These are phyloP conservation scores for Dissophora ornata DNA, from an alignment of 192 early-diverging fungal genomes.

Conservation along the genomic window DNA sequence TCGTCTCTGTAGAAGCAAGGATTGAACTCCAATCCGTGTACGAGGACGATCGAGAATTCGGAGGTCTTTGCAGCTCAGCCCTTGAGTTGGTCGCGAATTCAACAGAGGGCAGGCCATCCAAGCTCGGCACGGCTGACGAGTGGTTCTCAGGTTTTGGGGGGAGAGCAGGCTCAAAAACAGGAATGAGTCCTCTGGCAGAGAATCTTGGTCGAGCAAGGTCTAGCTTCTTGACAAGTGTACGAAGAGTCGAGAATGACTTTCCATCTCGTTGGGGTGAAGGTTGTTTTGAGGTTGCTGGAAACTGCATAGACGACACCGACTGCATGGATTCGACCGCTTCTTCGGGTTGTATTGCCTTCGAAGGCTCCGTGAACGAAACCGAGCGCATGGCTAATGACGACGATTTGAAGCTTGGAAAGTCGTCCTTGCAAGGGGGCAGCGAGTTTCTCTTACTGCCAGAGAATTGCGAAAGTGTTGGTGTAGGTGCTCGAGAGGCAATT, in stretches of 20 bases:
- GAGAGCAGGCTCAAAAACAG: constrained; percentile 16
- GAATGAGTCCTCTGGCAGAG: constrained; percentile 19
- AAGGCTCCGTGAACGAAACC: constrained; percentile 34
- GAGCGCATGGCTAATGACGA: constrained; percentile 35
- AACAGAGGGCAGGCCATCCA: too few relatives aligned
- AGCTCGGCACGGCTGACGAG: too few relatives aligned
- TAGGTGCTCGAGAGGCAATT: constrained; percentile 23
- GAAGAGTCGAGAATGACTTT: constrained; percentile 31
- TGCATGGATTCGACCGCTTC: not conserved
- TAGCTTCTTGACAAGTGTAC: constrained; percentile 21
- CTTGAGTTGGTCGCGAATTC: too few relatives aligned
- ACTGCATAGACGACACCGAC: not conserved
- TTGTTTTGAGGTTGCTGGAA: not conserved
- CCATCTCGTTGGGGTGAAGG: not conserved
- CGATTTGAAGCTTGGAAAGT: constrained; percentile 25
- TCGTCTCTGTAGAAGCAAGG: constrained; percentile 17
- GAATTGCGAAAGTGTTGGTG: not conserved
- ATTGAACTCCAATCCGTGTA: constrained; percentile 25
- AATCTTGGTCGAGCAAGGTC: constrained; percentile 22
- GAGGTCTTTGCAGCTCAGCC: not conserved
- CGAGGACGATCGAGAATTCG: constrained; percentile 29
- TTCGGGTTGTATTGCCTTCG: not conserved
- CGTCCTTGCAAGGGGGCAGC: constrained; percentile 15
- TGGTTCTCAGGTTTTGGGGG: too few relatives aligned
- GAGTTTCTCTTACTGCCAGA: constrained; percentile 20